These are phyloP conservation scores for Boletus vermiculosoides DNA, from an alignment of 768 basidiomycete genomes.

Conservation along the genomic window DNA sequence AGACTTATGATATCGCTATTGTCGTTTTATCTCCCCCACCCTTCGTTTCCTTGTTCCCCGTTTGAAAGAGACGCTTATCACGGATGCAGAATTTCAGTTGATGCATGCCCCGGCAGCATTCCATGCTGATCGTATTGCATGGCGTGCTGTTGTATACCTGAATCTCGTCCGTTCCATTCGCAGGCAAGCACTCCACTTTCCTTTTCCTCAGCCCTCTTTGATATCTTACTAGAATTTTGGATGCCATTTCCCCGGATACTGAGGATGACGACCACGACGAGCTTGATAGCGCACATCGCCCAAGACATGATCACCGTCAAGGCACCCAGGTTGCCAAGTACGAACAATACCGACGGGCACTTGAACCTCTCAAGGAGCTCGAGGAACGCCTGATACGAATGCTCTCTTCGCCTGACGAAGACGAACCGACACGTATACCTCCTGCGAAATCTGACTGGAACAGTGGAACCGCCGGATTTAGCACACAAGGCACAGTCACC, in stretches of 20 bases:
- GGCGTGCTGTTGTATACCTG: slow-evolving; percentile 86
- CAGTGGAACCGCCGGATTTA: slow-evolving; percentile 21
- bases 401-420: slow-evolving; percentile 69
- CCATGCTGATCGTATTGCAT: slow-evolving; percentile 76
- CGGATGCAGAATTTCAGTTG: slow-evolving; percentile 72
- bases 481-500: slow-evolving; percentile 13
- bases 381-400: slow-evolving; percentile 67
- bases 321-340: slow-evolving; percentile 54
- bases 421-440: slow-evolving; percentile 56
- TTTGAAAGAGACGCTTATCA: slow-evolving; percentile 18
- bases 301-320: slow-evolving; percentile 39
- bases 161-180: slow-evolving; percentile 83
- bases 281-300: slow-evolving; percentile 49
- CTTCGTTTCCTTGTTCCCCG: background rate
- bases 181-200: slow-evolving; percentile 45
- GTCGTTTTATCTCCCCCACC: background rate
- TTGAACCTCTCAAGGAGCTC: slow-evolving; percentile 68
- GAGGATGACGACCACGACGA: slow-evolving; percentile 61
- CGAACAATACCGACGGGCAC: slow-evolving; percentile 56
- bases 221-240: slow-evolving; percentile 55
- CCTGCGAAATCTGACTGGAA: slow-evolving; percentile 41
- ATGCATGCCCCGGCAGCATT: slow-evolving; percentile 76
- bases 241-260: slow-evolving; percentile 65
- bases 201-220: background rate
- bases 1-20: slow-evolving; percentile 1